These are phyloP conservation scores for Clarireedia paspali DNA, from an alignment of 2,329 filamentous ascomycete genomes.

Conservation along the genomic window DNA sequence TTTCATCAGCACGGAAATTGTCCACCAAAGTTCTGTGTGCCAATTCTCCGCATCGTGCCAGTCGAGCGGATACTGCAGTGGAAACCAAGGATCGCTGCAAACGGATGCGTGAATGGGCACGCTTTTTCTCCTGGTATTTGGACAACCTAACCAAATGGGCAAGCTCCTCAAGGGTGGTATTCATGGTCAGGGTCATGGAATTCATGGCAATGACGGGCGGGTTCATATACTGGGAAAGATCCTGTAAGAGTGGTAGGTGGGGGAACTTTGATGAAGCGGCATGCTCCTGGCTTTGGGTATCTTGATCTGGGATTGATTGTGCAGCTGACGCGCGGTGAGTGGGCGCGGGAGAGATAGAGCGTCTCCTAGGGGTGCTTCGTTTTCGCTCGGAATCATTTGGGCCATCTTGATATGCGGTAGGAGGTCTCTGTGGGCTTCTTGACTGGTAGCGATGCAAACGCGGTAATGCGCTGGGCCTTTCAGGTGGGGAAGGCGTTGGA, in stretches of 20 bases:
- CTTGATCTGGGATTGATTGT: constrained; percentile 15
- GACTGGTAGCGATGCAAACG: constrained; percentile 45
- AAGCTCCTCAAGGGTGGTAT: constrained; percentile 67
- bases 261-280: constrained; percentile 21
- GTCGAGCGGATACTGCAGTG: constrained; percentile 64
- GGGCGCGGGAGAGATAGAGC: constrained; percentile 18
- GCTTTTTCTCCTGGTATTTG: constrained; percentile 76
- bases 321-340: constrained; percentile 23
- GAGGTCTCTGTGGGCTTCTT: constrained; percentile 45
- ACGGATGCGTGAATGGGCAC: constrained; percentile 62
- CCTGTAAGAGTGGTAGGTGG: constrained; percentile 48
- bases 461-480: constrained; percentile 41
- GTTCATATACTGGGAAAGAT: constrained; percentile 60
- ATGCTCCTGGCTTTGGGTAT: constrained; percentile 11
- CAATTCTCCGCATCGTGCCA: constrained; percentile 67
- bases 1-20: constrained; percentile 70
- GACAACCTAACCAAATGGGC: constrained; percentile 70
- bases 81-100: constrained; percentile 69
- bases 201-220: constrained; percentile 41
- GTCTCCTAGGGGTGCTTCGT: constrained; percentile 26
- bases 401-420: constrained; percentile 36
- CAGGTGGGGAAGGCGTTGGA: constrained; percentile 47
- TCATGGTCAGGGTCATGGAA: constrained; percentile 53
- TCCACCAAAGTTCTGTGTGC: constrained; percentile 71
- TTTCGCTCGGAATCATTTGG: constrained; percentile 39